Percentiles rank a stretch among this genome's conserved stretches.
Evolutionary conservation across 1,139 yeast genomes (phyloP).

Genomic region (Candida mesenterica): DNA sequence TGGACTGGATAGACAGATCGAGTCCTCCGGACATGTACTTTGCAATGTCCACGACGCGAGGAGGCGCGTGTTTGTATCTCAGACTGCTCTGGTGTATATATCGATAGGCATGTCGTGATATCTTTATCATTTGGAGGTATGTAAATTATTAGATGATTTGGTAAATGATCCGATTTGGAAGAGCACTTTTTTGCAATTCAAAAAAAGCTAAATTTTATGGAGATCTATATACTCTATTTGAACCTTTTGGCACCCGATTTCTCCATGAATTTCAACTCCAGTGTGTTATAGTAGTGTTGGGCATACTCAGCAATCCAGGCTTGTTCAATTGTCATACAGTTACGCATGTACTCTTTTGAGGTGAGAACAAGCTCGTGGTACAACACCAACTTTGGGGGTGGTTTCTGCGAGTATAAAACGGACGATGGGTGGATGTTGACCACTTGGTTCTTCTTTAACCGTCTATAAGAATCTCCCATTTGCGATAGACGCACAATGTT

Average conservation of each 20-base stretch:
- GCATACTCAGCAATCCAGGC: conserved; percentile 66
- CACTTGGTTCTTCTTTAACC: conserved; percentile 60
- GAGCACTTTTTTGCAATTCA: background rate
- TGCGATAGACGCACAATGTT: conserved; percentile 70
- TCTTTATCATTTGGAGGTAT: background rate
- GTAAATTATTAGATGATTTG: no score
- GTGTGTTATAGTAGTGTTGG: conserved; percentile 47
- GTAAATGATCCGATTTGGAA: no score
- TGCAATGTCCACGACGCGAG: conserved; percentile 10
- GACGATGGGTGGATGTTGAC: conserved; percentile 87
- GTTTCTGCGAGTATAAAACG: conserved; percentile 55
- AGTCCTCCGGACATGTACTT: conserved; percentile 6
- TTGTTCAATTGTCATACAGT: conserved; percentile 70
- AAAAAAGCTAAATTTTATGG: no score
- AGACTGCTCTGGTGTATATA: background rate
- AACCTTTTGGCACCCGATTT: conserved; percentile 4
- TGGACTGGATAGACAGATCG: conserved; percentile 13
- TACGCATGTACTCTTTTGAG: conserved; percentile 85
- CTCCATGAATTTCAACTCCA: conserved; percentile 15
- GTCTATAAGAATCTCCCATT: conserved; percentile 69
- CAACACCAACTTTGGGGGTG: conserved; percentile 67
- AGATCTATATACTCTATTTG: background rate
- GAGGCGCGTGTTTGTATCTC: background rate
- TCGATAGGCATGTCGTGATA: background rate
- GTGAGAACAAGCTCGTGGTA: conserved; percentile 88